phyloP scores from a whole-genome alignment of 202 grass and related monocot genomes.

The Eragrostis tef region DNA sequence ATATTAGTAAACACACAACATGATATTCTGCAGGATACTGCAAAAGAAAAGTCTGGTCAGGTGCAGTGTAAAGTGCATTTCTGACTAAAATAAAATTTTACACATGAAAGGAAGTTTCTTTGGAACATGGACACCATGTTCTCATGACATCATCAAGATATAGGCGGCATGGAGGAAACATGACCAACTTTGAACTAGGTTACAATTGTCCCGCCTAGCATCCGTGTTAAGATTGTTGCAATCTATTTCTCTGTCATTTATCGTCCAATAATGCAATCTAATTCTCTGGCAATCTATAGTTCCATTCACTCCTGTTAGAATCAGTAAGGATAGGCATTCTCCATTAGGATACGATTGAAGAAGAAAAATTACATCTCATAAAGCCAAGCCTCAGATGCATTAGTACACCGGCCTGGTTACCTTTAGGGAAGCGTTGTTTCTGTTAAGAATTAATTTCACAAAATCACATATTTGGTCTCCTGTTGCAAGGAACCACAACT shows the following conservation, averaged over 20 bases:
- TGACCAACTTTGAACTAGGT: slow-evolving; percentile 1
- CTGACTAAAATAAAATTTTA: background rate
- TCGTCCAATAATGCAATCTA: background rate
- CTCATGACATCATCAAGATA: background rate
- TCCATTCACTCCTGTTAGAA: background rate
- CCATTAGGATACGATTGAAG: too few species aligned
- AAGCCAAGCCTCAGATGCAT: too few species aligned
- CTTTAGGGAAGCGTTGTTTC: too few species aligned
- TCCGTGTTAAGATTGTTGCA: slow-evolving; percentile 48
- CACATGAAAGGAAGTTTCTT: background rate
- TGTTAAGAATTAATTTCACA: too few species aligned
- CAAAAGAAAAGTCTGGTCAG: slow-evolving; percentile 9
- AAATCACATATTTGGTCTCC: too few species aligned
- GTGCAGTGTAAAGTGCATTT: slow-evolving; percentile 9
- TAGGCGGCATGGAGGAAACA: slow-evolving; percentile 7
- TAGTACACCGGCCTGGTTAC: too few species aligned
- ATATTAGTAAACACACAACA: background rate
- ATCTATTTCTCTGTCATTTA: slow-evolving; percentile 13
- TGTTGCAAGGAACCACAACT: too few species aligned
- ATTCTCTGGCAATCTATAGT: too few species aligned
- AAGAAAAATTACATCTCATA: too few species aligned
- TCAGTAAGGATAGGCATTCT: background rate
- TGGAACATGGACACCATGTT: background rate
- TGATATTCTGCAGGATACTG: background rate
- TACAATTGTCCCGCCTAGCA: slow-evolving; percentile 22